Evolutionary conservation across 148 eudicot species (phyloP).

Genomic region (Rhododendron vialii): DNA sequence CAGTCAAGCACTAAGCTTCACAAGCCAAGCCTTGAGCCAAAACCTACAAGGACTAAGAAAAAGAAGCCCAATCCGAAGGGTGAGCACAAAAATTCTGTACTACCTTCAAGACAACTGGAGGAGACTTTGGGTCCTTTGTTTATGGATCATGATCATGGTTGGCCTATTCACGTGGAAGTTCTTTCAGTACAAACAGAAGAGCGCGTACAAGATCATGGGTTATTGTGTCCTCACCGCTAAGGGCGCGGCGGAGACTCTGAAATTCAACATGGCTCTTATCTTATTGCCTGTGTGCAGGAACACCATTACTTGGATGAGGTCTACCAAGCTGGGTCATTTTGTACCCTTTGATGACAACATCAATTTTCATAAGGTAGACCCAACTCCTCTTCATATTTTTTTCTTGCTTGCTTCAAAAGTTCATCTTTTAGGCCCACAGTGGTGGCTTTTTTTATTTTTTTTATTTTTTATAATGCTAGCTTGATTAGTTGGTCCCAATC

Average conservation of each 20-base stretch:
- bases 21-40: conserved; percentile 92
- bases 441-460: background rate
- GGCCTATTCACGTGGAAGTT: conserved; percentile 85
- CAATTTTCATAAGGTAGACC: conserved; percentile 92
- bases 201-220: conserved; percentile 82
- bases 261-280: conserved; percentile 88
- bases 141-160: conserved; percentile 77
- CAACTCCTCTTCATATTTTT: conserved; percentile 7
- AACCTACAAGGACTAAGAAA: conserved; percentile 78
- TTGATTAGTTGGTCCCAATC: background rate
- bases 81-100: conserved; percentile 47
- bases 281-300: conserved; percentile 94
- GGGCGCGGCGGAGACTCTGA: conserved; percentile 95
- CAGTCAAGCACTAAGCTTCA: conserved; percentile 93
- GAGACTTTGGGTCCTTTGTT: conserved; percentile 70
- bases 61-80: conserved; percentile 46
- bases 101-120: conserved; percentile 80
- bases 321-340: conserved; percentile 61
- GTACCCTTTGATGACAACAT: conserved; percentile 94
- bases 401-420: conserved; percentile 10
- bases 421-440: conserved; percentile 8
- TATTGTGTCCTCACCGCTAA: conserved; percentile 90
- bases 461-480: background rate
- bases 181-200: conserved; percentile 68
- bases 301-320: conserved; percentile 90